phyloP scores from a whole-genome alignment of 129 eudicot genomes.

The Deinandra increscens region DNA sequence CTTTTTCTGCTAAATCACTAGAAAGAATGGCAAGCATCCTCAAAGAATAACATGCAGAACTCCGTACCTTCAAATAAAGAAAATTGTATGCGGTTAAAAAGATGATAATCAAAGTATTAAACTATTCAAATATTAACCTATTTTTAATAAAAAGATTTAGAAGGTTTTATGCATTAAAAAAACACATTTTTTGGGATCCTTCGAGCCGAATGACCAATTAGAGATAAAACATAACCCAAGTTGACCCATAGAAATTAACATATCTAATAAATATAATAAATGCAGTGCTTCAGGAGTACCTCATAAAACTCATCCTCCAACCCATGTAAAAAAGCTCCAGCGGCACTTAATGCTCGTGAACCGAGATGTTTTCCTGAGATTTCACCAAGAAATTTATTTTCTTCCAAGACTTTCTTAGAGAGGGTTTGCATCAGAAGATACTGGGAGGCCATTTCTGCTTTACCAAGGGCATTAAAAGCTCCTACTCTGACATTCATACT shows the following conservation, averaged over 20 bases:
- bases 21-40: conserved; percentile 49
- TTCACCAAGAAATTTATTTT: conserved; percentile 39
- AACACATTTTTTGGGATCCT: neutral
- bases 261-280: neutral
- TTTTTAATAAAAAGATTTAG: neutral
- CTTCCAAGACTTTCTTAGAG: conserved; percentile 58
- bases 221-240: neutral
- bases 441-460: conserved; percentile 50
- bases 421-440: conserved; percentile 61
- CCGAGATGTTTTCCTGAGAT: conserved; percentile 32
- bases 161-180: neutral
- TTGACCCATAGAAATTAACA: neutral
- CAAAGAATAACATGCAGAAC: conserved; percentile 76
- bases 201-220: neutral
- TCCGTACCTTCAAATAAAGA: conserved; percentile 60
- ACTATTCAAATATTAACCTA: neutral
- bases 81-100: conserved; percentile 3
- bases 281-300: conserved; percentile 37
- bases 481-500: conserved; percentile 60
- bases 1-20: conserved; percentile 53
- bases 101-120: neutral
- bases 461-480: conserved; percentile 68
- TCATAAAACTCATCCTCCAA: conserved; percentile 84
- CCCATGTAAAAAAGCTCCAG: conserved; percentile 82
- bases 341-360: conserved; percentile 53